phyloP scores from a whole-genome alignment of 108 stramenopile species.

The Nannochloropsis salina region DNA sequence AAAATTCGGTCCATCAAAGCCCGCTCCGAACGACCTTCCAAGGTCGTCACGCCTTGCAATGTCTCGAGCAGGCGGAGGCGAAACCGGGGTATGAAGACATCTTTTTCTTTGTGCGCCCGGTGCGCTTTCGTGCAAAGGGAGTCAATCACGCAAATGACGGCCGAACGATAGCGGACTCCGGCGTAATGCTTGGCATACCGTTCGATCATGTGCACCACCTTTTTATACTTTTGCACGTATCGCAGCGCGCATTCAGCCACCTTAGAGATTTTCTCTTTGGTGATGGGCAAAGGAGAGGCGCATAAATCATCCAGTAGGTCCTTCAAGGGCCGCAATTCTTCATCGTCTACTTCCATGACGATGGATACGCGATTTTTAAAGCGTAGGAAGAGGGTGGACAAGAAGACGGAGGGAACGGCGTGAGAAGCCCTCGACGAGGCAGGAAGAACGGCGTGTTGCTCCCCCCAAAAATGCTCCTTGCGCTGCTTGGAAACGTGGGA shows the following conservation, averaged over 20 bases:
- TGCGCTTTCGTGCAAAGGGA: constrained; percentile 7
- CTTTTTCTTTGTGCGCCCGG: constrained; percentile 11
- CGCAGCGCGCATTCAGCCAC: constrained; percentile 5
- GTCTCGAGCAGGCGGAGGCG: background rate
- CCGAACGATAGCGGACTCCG: background rate
- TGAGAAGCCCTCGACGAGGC: too few relatives aligned
- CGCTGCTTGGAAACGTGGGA: too few relatives aligned
- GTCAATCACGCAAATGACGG: background rate
- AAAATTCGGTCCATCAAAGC: background rate
- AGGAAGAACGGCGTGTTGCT: too few relatives aligned
- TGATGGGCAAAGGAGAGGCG: background rate
- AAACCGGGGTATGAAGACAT: constrained; percentile 6
- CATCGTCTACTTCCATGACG: background rate
- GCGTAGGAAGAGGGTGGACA: too few relatives aligned
- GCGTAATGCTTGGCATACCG: background rate
- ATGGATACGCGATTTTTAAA: background rate
- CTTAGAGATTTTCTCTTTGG: background rate
- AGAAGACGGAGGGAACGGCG: too few relatives aligned
- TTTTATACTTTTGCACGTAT: background rate
- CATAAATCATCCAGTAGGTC: background rate
- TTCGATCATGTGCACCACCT: constrained; percentile 12
- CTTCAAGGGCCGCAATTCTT: background rate
- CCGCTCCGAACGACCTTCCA: constrained; percentile 1
- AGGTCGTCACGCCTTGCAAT: background rate
- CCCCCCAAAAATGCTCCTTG: too few relatives aligned